Evolutionary conservation across 2,329 filamentous ascomycete genomes (phyloP).

Genomic region (Ophiostoma angusticollis): DNA sequence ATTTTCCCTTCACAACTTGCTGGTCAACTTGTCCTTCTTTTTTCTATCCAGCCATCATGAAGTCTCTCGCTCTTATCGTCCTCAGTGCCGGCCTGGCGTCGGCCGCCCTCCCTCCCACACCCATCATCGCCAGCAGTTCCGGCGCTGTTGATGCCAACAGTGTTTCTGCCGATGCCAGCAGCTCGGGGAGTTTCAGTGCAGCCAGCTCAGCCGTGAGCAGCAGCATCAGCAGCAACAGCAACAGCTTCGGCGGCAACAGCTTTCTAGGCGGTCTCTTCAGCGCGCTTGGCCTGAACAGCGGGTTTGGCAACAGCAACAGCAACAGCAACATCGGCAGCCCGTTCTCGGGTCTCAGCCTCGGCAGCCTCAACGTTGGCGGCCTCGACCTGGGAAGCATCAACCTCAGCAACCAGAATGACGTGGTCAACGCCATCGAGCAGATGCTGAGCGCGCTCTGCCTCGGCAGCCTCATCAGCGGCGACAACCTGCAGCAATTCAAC

Average conservation of each 20-base stretch:
- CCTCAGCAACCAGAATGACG: constrained; percentile 18
- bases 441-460: constrained; percentile 21
- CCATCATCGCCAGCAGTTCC: constrained; percentile 2
- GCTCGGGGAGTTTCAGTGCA: neutral
- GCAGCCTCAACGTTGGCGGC: constrained; percentile 16
- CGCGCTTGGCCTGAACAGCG: too few relatives aligned
- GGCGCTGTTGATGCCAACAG: neutral
- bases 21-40: too few relatives aligned
- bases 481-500: constrained; percentile 15
- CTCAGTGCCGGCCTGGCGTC: constrained; percentile 20
- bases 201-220: neutral
- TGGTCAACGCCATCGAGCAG: constrained; percentile 20
- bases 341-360: constrained; percentile 10
- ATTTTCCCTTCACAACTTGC: neutral
- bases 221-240: constrained; percentile 9
- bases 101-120: constrained; percentile 7
- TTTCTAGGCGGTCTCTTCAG: too few relatives aligned
- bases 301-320: constrained; percentile 7
- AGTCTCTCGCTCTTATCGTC: constrained; percentile 14
- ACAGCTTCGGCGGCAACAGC: constrained; percentile 9
- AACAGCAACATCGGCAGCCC: neutral
- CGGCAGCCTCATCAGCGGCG: constrained; percentile 15
- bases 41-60: too few relatives aligned
- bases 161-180: neutral
- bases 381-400: constrained; percentile 20